Conservation (phyloP, 345 rosid species). For the Microcos paniculata region DNA sequence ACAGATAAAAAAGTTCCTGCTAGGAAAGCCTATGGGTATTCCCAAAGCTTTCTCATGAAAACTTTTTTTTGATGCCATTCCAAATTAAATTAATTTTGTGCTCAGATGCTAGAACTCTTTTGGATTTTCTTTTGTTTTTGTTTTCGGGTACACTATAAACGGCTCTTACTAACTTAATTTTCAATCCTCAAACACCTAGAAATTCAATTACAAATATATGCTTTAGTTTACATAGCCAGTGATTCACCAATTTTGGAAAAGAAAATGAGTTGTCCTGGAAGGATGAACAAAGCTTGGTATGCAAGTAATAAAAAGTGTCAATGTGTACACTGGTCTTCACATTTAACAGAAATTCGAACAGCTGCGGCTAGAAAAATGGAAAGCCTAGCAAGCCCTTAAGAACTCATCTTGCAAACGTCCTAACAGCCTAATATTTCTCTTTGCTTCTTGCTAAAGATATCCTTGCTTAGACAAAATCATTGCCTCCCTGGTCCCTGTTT, state of each 20-base stretch:
- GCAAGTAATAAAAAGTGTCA: not conserved
- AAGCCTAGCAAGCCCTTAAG: not conserved
- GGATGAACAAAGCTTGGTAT: not conserved
- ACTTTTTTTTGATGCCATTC: not conserved
- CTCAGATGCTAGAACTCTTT: not conserved
- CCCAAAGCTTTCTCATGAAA: slow-evolving; percentile 15
- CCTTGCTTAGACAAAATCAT: slow-evolving; percentile 29
- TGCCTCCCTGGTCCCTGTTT: slow-evolving; percentile 15
- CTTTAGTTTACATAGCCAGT: not conserved
- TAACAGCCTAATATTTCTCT: slow-evolving; percentile 16
- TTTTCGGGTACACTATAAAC: not conserved
- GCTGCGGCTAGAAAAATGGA: not conserved
- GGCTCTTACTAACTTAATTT: not conserved
- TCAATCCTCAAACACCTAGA: not conserved
- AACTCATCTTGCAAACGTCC: not conserved
- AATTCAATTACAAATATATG: not conserved
- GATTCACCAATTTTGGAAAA: not conserved
- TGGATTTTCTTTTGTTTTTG: too few species aligned
- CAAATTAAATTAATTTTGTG: not conserved
- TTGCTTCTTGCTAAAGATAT: slow-evolving; percentile 48
- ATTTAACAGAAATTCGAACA: not conserved
- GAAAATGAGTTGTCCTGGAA: not conserved
- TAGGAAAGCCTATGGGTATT: slow-evolving; percentile 13
- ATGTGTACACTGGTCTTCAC: not conserved
- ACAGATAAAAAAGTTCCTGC: slow-evolving; percentile 4